Percentiles rank a stretch among this genome's conserved stretches.
Evolutionary conservation across 495 filamentous ascomycete genomes (phyloP).

Genomic region (Pseudoneurospora amorphoporcata): DNA sequence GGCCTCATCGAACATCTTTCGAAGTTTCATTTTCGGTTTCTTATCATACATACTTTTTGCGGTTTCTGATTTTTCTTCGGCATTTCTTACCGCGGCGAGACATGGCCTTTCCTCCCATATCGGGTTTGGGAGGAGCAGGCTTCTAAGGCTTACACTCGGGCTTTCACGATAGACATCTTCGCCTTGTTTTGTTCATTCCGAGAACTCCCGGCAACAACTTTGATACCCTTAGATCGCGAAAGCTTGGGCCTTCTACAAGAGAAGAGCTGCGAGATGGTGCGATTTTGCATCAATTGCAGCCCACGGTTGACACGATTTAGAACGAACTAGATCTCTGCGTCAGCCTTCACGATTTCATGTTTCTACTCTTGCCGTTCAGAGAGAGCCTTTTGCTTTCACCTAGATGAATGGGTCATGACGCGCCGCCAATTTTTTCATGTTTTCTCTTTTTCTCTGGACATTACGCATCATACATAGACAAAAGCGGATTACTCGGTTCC

Average conservation of each 20-base stretch:
- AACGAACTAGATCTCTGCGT: conserved; percentile 18
- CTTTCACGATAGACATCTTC: conserved; percentile 23
- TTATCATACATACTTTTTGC: background rate
- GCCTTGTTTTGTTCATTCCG: conserved; percentile 16
- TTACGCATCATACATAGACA: conserved; percentile 42
- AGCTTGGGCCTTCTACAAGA: conserved; percentile 18
- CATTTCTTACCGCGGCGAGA: conserved; percentile 21
- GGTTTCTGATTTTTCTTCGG: conserved; percentile 1
- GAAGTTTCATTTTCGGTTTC: conserved; percentile 10
- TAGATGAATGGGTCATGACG: conserved; percentile 29
- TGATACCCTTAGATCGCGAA: conserved; percentile 36
- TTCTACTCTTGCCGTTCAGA: conserved; percentile 27
- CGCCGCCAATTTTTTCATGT: conserved; percentile 23
- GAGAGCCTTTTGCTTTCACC: conserved; percentile 32
- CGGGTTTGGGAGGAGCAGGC: conserved; percentile 15
- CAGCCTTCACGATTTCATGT: conserved; percentile 30
- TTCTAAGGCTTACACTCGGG: conserved; percentile 15
- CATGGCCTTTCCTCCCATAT: conserved; percentile 17
- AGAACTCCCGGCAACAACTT: conserved; percentile 22
- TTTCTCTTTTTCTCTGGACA: conserved; percentile 26
- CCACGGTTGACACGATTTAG: conserved; percentile 22
- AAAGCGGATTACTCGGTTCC: conserved; percentile 48
- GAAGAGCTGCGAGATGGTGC: conserved; percentile 13
- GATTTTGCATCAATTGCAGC: conserved; percentile 19
- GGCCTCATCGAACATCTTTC: background rate